These are phyloP conservation scores for Xanthoconium purpureum DNA, from an alignment of 768 basidiomycete species.

Conservation along the genomic window DNA sequence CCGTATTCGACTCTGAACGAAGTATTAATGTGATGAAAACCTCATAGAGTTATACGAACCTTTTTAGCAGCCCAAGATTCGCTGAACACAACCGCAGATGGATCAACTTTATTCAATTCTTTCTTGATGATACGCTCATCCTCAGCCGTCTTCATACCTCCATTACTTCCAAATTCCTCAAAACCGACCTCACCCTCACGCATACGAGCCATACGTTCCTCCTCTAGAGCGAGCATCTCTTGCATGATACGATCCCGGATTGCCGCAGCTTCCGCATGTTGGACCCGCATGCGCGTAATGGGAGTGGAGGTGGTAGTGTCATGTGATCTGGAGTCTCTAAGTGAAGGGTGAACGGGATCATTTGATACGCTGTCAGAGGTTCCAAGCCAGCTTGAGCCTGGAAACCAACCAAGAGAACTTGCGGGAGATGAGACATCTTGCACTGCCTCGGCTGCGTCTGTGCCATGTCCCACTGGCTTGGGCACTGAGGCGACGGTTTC, in stretches of 20 bases:
- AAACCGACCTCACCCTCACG: slow-evolving; percentile 65
- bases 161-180: slow-evolving; percentile 42
- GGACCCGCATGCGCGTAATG: slow-evolving; percentile 64
- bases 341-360: slow-evolving; percentile 32
- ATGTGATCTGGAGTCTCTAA: slow-evolving; percentile 22
- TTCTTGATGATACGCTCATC: slow-evolving; percentile 92
- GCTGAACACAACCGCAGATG: slow-evolving; percentile 92
- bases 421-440: slow-evolving; percentile 17
- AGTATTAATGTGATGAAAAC: slow-evolving; percentile 1
- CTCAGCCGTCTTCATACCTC: slow-evolving; percentile 65
- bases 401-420: slow-evolving; percentile 47
- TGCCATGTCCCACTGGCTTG: slow-evolving; percentile 9
- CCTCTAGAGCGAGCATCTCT: slow-evolving; percentile 96
- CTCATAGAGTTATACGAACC: slow-evolving; percentile 38
- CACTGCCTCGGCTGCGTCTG: not conserved
- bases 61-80: slow-evolving; percentile 96
- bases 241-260: slow-evolving; percentile 97
- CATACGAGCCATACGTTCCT: slow-evolving; percentile 96
- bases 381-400: slow-evolving; percentile 53
- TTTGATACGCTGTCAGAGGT: slow-evolving; percentile 22
- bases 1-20: slow-evolving; percentile 71
- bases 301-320: slow-evolving; percentile 30
- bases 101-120: slow-evolving; percentile 93
- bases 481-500: slow-evolving; percentile 41
- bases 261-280: slow-evolving; percentile 78